Conservation (phyloP, 2,329 filamentous ascomycete species). For the Chaetomium sp. region DNA sequence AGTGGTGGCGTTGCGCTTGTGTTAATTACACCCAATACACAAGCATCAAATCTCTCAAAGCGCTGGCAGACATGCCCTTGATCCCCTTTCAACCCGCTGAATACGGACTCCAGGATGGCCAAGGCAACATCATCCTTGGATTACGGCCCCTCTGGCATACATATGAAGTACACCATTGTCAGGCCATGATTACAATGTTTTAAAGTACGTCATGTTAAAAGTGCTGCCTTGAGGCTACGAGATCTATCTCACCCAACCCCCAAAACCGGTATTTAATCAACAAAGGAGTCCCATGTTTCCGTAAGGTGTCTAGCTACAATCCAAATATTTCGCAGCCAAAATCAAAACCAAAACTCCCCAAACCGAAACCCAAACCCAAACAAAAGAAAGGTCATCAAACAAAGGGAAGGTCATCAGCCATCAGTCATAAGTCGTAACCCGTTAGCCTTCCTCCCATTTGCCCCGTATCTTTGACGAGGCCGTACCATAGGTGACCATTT, state of each 20-base stretch:
- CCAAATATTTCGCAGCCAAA: conserved; percentile 5
- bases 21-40: too few species aligned
- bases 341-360: not conserved
- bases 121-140: too few species aligned
- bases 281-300: conserved; percentile 3
- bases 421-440: conserved; percentile 10
- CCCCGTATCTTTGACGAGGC: conserved; percentile 1
- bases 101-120: too few species aligned
- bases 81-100: too few species aligned
- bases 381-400: not conserved
- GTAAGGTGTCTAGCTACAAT: conserved; percentile 9
- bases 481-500: conserved; percentile 5
- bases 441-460: conserved; percentile 12
- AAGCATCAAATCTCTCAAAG: too few species aligned
- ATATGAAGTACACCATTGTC: too few species aligned
- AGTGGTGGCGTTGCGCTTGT: too few species aligned
- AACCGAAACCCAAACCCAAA: not conserved
- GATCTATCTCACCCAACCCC: conserved; percentile 3
- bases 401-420: conserved; percentile 12
- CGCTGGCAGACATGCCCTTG: too few species aligned
- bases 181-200: not conserved
- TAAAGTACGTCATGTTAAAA: not conserved
- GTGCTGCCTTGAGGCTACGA: conserved; percentile 9
- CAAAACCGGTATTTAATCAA: not conserved
- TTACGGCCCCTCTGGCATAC: too few species aligned